Conservation (phyloP, 148 eudicot genomes). For the Bassia scoparia region DNA sequence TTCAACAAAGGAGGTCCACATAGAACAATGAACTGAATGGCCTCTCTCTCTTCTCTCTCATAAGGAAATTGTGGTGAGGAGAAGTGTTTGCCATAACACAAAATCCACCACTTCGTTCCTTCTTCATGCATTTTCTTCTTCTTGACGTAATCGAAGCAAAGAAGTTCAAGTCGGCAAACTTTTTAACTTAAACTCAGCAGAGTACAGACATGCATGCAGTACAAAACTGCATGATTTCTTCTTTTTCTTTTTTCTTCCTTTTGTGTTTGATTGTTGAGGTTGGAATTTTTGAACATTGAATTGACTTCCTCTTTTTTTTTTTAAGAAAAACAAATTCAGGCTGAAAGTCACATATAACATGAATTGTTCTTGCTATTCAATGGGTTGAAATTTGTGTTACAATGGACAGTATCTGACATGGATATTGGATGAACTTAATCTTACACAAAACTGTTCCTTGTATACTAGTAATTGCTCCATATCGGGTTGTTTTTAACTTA, state of each 20-base stretch:
- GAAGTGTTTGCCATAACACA: background rate
- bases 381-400: background rate
- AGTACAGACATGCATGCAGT: background rate
- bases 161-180: background rate
- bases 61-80: background rate
- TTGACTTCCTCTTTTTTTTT: background rate
- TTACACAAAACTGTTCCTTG: too few relatives aligned
- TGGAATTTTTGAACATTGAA: conserved; percentile 4
- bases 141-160: conserved; percentile 31
- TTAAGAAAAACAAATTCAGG: background rate
- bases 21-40: conserved; percentile 17
- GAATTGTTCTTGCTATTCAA: background rate
- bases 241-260: background rate
- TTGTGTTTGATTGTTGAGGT: conserved; percentile 2
- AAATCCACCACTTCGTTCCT: too few relatives aligned
- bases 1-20: conserved; percentile 13
- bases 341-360: background rate
- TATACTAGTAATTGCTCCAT: too few relatives aligned
- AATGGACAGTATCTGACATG: too few relatives aligned
- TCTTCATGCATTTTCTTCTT: too few relatives aligned
- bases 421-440: too few relatives aligned
- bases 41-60: too few relatives aligned
- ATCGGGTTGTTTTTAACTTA: too few relatives aligned
- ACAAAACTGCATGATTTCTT: background rate
- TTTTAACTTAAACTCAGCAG: background rate